Evolutionary conservation across 2,329 filamentous ascomycete species (phyloP), one percentile per base, ranked within the genome.

Genomic region (Colletotrichum sp.): DNA sequence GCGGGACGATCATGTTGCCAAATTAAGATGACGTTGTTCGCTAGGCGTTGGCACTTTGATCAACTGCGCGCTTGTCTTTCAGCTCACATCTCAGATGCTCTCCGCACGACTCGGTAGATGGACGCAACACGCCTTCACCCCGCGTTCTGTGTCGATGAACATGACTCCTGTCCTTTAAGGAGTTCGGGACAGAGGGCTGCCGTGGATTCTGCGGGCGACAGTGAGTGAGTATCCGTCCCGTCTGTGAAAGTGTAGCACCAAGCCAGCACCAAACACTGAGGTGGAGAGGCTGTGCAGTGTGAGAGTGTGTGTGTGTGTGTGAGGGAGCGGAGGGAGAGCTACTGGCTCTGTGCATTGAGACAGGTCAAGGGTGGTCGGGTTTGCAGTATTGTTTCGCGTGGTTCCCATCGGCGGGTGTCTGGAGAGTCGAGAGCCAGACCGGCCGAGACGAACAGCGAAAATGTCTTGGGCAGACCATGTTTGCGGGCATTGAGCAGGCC

Each of bases 401-500:
- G 43, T 36, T 65, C 30, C 38, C 32, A 48, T 73, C 36, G 59
- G n/a, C 43, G 43, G 38, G 43, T 52, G 43, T 70, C 48, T 63
- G 66, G 58, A 66, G 38, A 52, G 26, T 30, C 63, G 48, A 55
- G 32, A 43, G 43, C 64, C 32, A 59, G 43, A 48, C 28, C 64
- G 21, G 67, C 58, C 43, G 71, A 74, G 38, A 74, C 58, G 24
- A 63, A 68, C 18, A 70, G 59, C 32, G 18, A 71, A 52, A 59
- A 43, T 21, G 13, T 58, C 58, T 74, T 63, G 63, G 73, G 70
- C 59, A 62, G 16, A 58, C 73, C 73, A 75, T 75, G 69, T 67
- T 66, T 48, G 62, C 69, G 69, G 70, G 73, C 73, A 75, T 73
- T 73, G 58, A 75, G 28, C 38, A 69, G 63, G 21, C 73, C 64